phyloP scores from a whole-genome alignment of 495 filamentous ascomycete genomes.

The Penicillium pulvis region DNA sequence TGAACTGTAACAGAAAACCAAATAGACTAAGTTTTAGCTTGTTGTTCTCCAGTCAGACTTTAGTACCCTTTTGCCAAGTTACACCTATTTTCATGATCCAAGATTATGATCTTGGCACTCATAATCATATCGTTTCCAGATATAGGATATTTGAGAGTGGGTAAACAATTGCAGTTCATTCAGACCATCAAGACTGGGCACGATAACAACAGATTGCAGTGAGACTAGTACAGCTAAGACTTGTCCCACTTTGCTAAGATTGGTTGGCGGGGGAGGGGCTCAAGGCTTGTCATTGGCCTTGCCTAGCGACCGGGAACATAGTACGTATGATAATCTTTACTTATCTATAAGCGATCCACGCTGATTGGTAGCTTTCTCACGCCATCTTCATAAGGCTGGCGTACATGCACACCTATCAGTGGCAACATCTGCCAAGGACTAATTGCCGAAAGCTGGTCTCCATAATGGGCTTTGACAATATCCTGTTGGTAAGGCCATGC shows the following conservation, averaged over 20 bases:
- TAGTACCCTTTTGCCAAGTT: not conserved
- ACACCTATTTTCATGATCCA: no score
- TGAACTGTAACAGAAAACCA: not conserved
- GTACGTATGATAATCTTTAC: not conserved
- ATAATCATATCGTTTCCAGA: no score
- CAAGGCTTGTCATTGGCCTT: not conserved
- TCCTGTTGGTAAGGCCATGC: not conserved
- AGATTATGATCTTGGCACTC: no score
- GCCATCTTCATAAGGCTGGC: not conserved
- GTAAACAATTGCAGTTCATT: no score
- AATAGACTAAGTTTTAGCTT: constrained; percentile 3
- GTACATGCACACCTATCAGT: not conserved
- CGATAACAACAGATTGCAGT: no score
- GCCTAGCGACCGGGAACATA: not conserved
- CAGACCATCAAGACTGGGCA: no score
- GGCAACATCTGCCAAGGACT: not conserved
- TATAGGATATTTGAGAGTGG: no score
- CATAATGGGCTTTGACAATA: not conserved
- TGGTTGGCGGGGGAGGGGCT: no score
- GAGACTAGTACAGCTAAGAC: no score
- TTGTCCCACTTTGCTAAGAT: no score
- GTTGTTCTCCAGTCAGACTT: not conserved
- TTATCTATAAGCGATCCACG: not conserved
- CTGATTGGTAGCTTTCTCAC: not conserved
- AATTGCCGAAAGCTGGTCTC: not conserved